Conservation (phyloP, 495 filamentous ascomycete genomes). For the Xylaria intraflava region DNA sequence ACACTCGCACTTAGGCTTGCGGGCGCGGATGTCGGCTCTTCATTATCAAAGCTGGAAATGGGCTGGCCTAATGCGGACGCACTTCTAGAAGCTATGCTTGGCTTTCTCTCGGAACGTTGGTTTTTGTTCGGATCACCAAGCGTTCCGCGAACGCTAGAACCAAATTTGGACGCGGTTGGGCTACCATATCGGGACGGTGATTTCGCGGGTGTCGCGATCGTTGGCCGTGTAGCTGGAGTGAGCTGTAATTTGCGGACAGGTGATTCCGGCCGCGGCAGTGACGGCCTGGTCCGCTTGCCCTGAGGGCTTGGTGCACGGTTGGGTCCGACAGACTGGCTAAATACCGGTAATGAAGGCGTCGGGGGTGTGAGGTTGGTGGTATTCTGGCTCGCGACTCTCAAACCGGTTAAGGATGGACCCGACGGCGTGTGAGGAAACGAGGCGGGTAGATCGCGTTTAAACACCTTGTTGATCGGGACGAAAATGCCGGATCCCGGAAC, state of each 20-base stretch:
- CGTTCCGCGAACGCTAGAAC: slow-evolving; percentile 54
- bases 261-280: slow-evolving; percentile 79
- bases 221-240: slow-evolving; percentile 50
- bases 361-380: slow-evolving; percentile 55
- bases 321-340: slow-evolving; percentile 81
- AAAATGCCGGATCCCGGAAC: slow-evolving; percentile 85
- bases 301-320: slow-evolving; percentile 62
- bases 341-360: slow-evolving; percentile 58
- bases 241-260: slow-evolving; percentile 59
- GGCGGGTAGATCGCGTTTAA: slow-evolving; percentile 55
- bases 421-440: slow-evolving; percentile 63
- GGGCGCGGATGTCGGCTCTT: slow-evolving; percentile 51
- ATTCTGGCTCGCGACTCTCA: slow-evolving; percentile 47
- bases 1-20: slow-evolving; percentile 22
- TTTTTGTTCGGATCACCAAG: slow-evolving; percentile 52
- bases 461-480: slow-evolving; percentile 78
- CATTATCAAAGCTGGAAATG: slow-evolving; percentile 39
- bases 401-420: slow-evolving; percentile 50
- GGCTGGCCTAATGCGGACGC: slow-evolving; percentile 44
- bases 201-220: slow-evolving; percentile 47
- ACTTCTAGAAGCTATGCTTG: slow-evolving; percentile 48
- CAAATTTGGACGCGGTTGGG: slow-evolving; percentile 60
- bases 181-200: slow-evolving; percentile 51
- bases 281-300: slow-evolving; percentile 65
- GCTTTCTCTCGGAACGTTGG: slow-evolving; percentile 40